Conservation (phyloP, 31 red algal species). For the Odonthalia washingtoniensis region DNA sequence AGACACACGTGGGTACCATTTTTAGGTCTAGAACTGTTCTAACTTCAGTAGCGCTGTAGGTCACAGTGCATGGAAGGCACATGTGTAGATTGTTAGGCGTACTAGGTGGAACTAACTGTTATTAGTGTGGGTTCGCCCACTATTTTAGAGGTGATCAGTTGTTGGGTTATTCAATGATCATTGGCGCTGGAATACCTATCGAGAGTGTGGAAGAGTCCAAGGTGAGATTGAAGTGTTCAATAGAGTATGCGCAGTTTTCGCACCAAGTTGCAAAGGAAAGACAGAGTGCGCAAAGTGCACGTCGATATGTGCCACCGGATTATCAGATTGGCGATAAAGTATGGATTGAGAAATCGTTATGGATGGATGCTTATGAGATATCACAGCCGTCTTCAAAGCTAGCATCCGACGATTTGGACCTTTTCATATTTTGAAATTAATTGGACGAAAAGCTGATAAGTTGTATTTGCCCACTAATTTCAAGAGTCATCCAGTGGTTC, state of each 20-base stretch:
- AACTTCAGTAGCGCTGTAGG: too few species aligned
- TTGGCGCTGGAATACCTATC: not conserved
- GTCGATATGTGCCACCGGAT: not conserved
- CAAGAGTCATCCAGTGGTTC: constrained; percentile 4
- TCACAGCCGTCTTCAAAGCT: constrained; percentile 31
- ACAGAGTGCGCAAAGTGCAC: not conserved
- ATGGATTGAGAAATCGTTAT: constrained; percentile 14
- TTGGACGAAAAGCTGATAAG: constrained; percentile 37
- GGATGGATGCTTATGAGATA: constrained; percentile 11
- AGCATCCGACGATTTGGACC: not conserved
- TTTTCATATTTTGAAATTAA: constrained; percentile 5
- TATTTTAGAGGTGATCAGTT: too few species aligned
- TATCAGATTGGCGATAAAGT: not conserved
- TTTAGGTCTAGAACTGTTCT: too few species aligned
- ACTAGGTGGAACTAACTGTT: too few species aligned
- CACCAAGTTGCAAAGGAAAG: not conserved
- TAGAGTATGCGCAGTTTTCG: not conserved
- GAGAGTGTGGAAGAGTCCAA: not conserved
- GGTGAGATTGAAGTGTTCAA: too few species aligned
- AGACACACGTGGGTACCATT: too few species aligned
- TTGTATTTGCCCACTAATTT: not conserved
- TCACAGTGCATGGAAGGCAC: too few species aligned
- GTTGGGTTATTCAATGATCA: too few species aligned
- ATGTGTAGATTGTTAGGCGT: too few species aligned
- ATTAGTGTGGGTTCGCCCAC: too few species aligned